phyloP scores from a whole-genome alignment of 345 rosid species.

The Rubroshorea leprosula region DNA sequence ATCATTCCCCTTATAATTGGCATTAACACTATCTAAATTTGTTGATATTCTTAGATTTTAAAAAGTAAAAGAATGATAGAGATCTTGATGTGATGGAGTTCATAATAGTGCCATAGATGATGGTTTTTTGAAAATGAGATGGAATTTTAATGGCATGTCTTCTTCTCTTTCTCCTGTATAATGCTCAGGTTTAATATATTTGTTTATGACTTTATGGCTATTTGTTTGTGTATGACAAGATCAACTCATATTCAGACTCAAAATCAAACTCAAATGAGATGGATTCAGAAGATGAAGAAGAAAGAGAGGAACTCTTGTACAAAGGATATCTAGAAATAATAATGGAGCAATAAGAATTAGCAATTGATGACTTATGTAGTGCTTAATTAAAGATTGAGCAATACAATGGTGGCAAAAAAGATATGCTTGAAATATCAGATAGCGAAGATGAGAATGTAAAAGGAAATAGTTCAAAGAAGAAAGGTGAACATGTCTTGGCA shows the following conservation, averaged over 20 bases:
- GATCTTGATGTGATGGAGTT: too few species aligned
- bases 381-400: slow-evolving; percentile 21
- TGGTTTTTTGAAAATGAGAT: too few species aligned
- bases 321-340: slow-evolving; percentile 42
- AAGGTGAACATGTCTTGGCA: slow-evolving; percentile 7
- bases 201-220: background rate
- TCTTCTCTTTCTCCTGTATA: too few species aligned
- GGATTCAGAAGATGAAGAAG: slow-evolving; percentile 24
- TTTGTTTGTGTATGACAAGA: background rate
- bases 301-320: slow-evolving; percentile 33
- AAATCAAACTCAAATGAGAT: too few species aligned
- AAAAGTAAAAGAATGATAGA: too few species aligned
- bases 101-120: too few species aligned
- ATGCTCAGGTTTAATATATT: too few species aligned
- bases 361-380: slow-evolving; percentile 29
- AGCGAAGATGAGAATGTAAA: slow-evolving; percentile 15
- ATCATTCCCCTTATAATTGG: background rate
- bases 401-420: slow-evolving; percentile 2
- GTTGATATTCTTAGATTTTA: background rate
- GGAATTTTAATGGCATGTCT: too few species aligned
- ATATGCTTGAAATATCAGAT: slow-evolving; percentile 12
- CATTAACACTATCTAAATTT: background rate
- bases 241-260: too few species aligned
- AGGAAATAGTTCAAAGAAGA: slow-evolving; percentile 15
- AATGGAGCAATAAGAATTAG: slow-evolving; percentile 30